These are phyloP conservation scores for Pyricularia sp. DNA, from an alignment of 2,329 filamentous ascomycete genomes.

Conservation along the genomic window DNA sequence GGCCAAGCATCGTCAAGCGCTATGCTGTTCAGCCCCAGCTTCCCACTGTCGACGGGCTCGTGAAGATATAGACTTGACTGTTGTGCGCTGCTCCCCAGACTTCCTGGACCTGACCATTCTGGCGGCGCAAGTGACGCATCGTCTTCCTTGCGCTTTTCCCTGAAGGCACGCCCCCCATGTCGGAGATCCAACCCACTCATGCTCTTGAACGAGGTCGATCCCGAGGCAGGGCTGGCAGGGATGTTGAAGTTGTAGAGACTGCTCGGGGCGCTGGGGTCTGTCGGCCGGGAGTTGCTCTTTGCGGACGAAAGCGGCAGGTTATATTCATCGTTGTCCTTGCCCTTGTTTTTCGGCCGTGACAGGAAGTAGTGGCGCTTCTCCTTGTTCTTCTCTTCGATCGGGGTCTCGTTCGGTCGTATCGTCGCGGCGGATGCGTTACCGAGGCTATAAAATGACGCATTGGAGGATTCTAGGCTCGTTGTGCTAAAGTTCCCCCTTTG, in stretches of 20 bases:
- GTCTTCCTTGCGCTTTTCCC: constrained; percentile 75
- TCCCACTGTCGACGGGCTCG: constrained; percentile 44
- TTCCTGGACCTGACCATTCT: constrained; percentile 13
- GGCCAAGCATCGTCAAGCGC: constrained; percentile 75
- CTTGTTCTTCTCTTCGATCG: constrained; percentile 53
- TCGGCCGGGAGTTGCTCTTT: constrained; percentile 66
- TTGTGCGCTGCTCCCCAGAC: constrained; percentile 16
- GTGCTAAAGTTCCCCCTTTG: constrained; percentile 63
- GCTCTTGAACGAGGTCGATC: constrained; percentile 64
- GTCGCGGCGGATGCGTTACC: constrained; percentile 72
- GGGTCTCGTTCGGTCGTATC: constrained; percentile 53
- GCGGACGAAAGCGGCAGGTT: constrained; percentile 66
- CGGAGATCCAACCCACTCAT: constrained; percentile 73
- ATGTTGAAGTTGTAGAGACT: constrained; percentile 73
- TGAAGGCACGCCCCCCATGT: constrained; percentile 65
- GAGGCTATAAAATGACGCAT: constrained; percentile 58
- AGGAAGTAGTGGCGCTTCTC: constrained; percentile 74
- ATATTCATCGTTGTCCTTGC: constrained; percentile 63
- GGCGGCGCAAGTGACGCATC: constrained; percentile 24
- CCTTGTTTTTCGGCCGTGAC: constrained; percentile 69
- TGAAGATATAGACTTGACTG: constrained; percentile 34
- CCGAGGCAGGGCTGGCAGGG: constrained; percentile 61
- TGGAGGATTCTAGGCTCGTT: constrained; percentile 56
- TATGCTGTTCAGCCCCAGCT: constrained; percentile 61
- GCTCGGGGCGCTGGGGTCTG: constrained; percentile 64